Evolutionary conservation across 495 filamentous ascomycete genomes (phyloP), one percentile per base, ranked within the genome.

Genomic region (Hypoxylon fragiforme): DNA sequence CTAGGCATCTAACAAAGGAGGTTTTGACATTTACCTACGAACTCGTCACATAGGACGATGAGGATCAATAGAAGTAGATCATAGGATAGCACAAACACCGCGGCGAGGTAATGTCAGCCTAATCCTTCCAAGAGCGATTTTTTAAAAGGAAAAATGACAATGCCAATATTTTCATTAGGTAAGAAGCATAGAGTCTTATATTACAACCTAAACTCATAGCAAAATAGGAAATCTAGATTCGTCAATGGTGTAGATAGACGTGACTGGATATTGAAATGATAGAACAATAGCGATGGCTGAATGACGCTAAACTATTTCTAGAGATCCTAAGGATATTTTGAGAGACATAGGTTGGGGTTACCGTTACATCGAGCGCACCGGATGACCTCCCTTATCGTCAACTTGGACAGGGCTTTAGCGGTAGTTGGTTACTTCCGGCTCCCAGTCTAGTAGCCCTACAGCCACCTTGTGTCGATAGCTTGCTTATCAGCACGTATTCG

Each of bases 341-440:
- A n/a, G n/a, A n/a, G n/a, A n/a, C n/a, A n/a, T 22, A 19, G 4
- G 34, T 20, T 28, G 35, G 40, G 41, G 39, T 53, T 28, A 44
- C 30, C 2, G 12, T 39, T 15, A 44, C 11, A 44, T 15, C 30
- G 15, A 20, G 47, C 40, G 8, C 22, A 30, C 19, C 20, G 21
- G 20, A n/a, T 41, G 24, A 19, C 26, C 13, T 46, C 19, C 21
- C 7, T 38, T 15, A 3, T 24, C 16, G 22, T 39, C 32, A 14
- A 35, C 18, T 21, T 26, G 15, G 19, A 35, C 6, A 19, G 8
- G 22, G 34, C 37, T 28, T 26, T 11, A 22, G 7, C 24, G 18
- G 13, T 44, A 28, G 42, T 21, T 31, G 30, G 37, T 44, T 31
- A 41, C 36, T 16, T 6, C 32, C 9, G 20, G 26, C 26, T 30